Conservation (phyloP, 140 eudicot genomes). For the Ambrosia hybrid region DNA sequence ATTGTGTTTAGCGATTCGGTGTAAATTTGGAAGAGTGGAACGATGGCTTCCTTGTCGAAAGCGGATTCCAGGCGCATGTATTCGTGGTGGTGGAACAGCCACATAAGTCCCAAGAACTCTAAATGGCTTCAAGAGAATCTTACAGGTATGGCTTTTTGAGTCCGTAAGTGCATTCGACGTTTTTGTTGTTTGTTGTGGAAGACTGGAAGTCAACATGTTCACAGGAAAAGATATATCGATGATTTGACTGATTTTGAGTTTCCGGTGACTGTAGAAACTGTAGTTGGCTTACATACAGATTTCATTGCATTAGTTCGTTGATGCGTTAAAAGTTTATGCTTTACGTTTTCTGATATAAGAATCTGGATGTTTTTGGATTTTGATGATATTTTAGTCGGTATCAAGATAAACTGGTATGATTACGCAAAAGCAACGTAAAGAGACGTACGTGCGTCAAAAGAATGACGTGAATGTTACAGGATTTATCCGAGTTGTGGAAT, state of each 20-base stretch:
- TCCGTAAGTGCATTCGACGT: background rate
- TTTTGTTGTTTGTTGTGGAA: background rate
- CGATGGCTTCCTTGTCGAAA: conserved; percentile 63
- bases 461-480: background rate
- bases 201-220: conserved; percentile 16
- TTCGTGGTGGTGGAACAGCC: conserved; percentile 99
- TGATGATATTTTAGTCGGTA: conserved; percentile 2
- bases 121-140: conserved; percentile 97
- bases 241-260: conserved; percentile 7
- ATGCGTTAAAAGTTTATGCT: background rate
- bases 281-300: background rate
- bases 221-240: background rate
- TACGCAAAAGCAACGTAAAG: background rate
- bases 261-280: background rate
- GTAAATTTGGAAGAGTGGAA: conserved; percentile 18
- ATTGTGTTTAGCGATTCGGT: background rate
- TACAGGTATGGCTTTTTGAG: conserved; percentile 52
- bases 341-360: background rate
- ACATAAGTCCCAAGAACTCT: conserved; percentile 90
- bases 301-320: background rate
- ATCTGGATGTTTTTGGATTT: conserved; percentile 9
- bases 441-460: background rate
- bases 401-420: background rate
- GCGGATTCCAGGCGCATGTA: conserved; percentile 60
- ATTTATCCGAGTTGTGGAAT: background rate